Base-by-base conservation (phyloP, 2,329 filamentous ascomycete genomes). In the Onygenales sp. region DNA sequence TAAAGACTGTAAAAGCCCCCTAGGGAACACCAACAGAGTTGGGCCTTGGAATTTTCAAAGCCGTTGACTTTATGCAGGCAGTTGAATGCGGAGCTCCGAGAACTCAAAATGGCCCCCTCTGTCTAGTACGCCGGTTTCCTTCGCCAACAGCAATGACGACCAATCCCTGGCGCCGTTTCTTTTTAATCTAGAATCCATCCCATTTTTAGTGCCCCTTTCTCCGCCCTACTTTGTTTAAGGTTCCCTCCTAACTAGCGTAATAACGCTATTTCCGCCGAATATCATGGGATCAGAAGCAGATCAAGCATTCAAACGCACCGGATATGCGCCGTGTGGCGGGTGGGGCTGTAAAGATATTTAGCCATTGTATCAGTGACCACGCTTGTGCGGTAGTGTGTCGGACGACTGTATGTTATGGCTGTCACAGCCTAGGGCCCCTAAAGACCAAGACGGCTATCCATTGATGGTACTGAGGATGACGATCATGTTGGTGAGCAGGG, bases 341-440 rank as follows among this genome's bases (percentile, higher is more conserved):
- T 65, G 62, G 63, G 59, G 63, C 63, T 61, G 58, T 54, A 52
- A 60, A 62, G 62, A 65, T 36, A 62, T 62, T 65, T 58, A 63
- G 61, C 64, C 65, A 62, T 53, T 60, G 58, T 58, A 46, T 40
- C 33, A 49, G 14, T 6, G 32, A 31, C 32, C 34, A 27, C 45
- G 17, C 36, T 14, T 17, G 46, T 6, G 11, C 6, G 10, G 46
- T 49, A 49, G 46, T 49, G 46, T 49, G 34, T 39, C 10, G 27
- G 14, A 39, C 46, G 31, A 48, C 9, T 36, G 45, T n/a, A 6
- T 37, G 32, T 17, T 37, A 27, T 10, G 32, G 13, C 21, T 11
- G 46, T 14, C 14, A n/a, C 46, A 17, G n/a, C 27, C 17, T 10
- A 11, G 31, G 34, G 34, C 10, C 8, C 13, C n/a, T 33, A 11